phyloP scores from a whole-genome alignment of 345 rosid genomes.

The Gossypium herbaceum region DNA sequence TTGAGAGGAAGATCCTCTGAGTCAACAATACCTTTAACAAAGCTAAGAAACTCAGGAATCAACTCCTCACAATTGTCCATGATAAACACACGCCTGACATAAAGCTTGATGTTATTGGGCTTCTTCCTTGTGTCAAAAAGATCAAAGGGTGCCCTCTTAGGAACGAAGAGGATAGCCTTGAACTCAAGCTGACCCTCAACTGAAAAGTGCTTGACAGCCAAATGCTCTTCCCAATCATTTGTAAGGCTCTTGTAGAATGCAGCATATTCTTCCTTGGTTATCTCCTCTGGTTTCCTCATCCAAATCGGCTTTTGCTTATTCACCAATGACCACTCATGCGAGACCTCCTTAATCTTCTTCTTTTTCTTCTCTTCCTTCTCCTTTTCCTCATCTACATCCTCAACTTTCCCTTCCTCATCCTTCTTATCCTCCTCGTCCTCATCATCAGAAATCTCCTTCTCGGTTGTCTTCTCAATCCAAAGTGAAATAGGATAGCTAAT shows the following conservation, averaged over 20 bases:
- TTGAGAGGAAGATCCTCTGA: conserved; percentile 89
- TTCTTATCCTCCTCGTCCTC: conserved; percentile 88
- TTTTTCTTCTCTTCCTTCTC: conserved; percentile 75
- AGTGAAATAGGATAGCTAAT: conserved; percentile 83
- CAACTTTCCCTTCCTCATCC: conserved; percentile 80
- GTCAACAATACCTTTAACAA: conserved; percentile 86
- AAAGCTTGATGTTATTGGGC: conserved; percentile 90
- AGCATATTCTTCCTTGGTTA: conserved; percentile 80
- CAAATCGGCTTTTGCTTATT: conserved; percentile 95
- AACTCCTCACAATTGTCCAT: conserved; percentile 95
- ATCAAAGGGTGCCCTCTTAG: conserved; percentile 92
- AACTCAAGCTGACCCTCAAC: conserved; percentile 94
- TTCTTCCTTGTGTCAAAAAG: conserved; percentile 90
- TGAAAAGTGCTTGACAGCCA: conserved; percentile 83
- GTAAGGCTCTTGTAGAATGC: conserved; percentile 93
- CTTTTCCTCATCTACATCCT: conserved; percentile 73
- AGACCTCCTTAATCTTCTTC: conserved; percentile 88
- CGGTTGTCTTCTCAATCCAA: conserved; percentile 85
- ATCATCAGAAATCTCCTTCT: conserved; percentile 87
- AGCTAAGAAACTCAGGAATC: conserved; percentile 78
- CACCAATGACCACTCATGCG: conserved; percentile 73
- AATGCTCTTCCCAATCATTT: conserved; percentile 94
- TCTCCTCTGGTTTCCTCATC: conserved; percentile 98
- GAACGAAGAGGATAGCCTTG: conserved; percentile 83
- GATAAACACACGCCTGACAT: conserved; percentile 87